Conservation (phyloP, 2,329 filamentous ascomycete species). For the Hymenoscyphus scutula region DNA sequence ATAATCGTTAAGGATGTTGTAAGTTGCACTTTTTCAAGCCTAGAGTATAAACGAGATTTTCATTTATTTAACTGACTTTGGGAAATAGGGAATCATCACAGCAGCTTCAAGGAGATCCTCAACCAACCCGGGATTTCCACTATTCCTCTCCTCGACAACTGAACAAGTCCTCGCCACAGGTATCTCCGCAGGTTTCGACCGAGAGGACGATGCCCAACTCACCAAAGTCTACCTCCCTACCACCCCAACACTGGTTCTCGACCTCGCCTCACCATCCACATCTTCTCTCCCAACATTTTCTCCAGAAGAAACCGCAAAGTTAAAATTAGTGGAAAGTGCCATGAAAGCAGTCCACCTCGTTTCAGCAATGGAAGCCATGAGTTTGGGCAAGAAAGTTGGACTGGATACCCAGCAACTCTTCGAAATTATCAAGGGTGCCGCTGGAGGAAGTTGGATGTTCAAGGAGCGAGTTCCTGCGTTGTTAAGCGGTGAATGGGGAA, state of each 20-base stretch:
- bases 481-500: conserved; percentile 37
- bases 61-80: background rate
- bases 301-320: conserved; percentile 28
- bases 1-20: conserved; percentile 41
- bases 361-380: conserved; percentile 54
- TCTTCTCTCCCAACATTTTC: conserved; percentile 1
- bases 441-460: conserved; percentile 41
- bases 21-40: conserved; percentile 18
- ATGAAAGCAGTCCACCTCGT: conserved; percentile 58
- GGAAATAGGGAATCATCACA: conserved; percentile 11
- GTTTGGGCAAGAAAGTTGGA: conserved; percentile 51
- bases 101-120: background rate
- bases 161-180: conserved; percentile 35
- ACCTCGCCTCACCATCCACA: conserved; percentile 20
- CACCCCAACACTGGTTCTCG: conserved; percentile 23
- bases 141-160: conserved; percentile 38
- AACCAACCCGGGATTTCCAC: conserved; percentile 35
- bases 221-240: conserved; percentile 25
- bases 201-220: conserved; percentile 29
- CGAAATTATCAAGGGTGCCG: conserved; percentile 45
- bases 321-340: conserved; percentile 55
- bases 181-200: conserved; percentile 23
- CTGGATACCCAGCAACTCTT: conserved; percentile 49
- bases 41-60: no score
- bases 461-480: conserved; percentile 39